These are phyloP conservation scores for Teunomyces tritomae DNA, from an alignment of 805 yeast species.

Conservation along the genomic window DNA sequence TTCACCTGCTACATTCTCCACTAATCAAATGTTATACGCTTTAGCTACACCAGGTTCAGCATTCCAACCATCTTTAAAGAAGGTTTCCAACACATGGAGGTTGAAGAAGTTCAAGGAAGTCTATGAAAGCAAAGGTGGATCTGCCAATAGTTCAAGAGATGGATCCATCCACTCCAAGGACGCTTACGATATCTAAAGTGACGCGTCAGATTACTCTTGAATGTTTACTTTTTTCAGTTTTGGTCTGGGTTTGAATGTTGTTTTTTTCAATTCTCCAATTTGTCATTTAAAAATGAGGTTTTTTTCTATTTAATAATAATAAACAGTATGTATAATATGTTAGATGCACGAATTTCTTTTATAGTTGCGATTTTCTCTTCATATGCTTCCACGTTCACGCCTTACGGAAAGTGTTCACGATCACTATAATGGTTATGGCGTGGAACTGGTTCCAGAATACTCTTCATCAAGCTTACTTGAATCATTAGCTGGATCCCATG, in stretches of 20 bases:
- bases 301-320: slow-evolving; percentile 3
- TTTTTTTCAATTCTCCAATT: neutral
- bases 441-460: slow-evolving; percentile 19
- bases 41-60: slow-evolving; percentile 38
- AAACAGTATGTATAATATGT: neutral
- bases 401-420: too few species aligned
- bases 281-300: neutral
- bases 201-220: neutral
- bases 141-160: slow-evolving; percentile 13
- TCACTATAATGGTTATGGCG: neutral
- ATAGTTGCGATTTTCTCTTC: neutral
- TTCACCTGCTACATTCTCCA: neutral
- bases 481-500: slow-evolving; percentile 44
- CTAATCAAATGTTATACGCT: slow-evolving; percentile 22
- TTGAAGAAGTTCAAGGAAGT: slow-evolving; percentile 34
- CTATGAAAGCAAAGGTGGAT: slow-evolving; percentile 23
- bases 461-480: slow-evolving; percentile 23
- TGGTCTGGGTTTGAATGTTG: neutral
- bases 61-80: slow-evolving; percentile 35
- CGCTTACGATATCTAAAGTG: neutral
- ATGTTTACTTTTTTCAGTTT: neutral
- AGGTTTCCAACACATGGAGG: slow-evolving; percentile 35
- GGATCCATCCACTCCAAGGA: slow-evolving; percentile 10
- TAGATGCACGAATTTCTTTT: neutral
- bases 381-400: too few species aligned